Percentiles rank a stretch among this genome's conserved stretches.
Evolutionary conservation across 2,329 filamentous ascomycete genomes (phyloP).

Genomic region (Emergomyces orientalis): DNA sequence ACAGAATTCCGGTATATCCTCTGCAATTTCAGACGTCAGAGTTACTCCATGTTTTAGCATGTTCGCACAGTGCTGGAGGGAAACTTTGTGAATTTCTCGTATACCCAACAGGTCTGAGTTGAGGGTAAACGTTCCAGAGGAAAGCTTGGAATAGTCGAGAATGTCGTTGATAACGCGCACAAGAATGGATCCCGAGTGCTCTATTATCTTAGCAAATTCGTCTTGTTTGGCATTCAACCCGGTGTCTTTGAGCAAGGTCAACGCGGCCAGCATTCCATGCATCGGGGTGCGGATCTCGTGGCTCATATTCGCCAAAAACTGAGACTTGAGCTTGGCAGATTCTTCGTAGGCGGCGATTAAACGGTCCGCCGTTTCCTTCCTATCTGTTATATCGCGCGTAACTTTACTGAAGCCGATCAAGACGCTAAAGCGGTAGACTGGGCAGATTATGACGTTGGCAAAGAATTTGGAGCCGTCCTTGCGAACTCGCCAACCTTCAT

Average conservation of each 20-base stretch:
- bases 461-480: conserved; percentile 52
- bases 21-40: conserved; percentile 38
- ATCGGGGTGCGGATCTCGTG: conserved; percentile 58
- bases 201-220: conserved; percentile 49
- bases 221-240: conserved; percentile 45
- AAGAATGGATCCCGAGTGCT: conserved; percentile 50
- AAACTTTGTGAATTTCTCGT: conserved; percentile 36
- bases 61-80: conserved; percentile 43
- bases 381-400: conserved; percentile 49
- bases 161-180: conserved; percentile 57
- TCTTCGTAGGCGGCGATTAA: conserved; percentile 52
- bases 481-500: conserved; percentile 52
- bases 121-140: conserved; percentile 51
- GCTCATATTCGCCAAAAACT: conserved; percentile 55
- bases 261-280: conserved; percentile 54
- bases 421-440: conserved; percentile 44
- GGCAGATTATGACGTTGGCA: conserved; percentile 52
- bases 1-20: conserved; percentile 42
- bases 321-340: conserved; percentile 53
- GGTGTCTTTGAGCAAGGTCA: conserved; percentile 49
- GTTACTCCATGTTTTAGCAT: conserved; percentile 40
- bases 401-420: conserved; percentile 53
- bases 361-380: conserved; percentile 46
- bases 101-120: conserved; percentile 46
- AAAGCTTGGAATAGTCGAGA: conserved; percentile 56